These are phyloP conservation scores for Trichomonascaceae sp. DNA, from an alignment of 1,139 yeast species.

Conservation along the genomic window DNA sequence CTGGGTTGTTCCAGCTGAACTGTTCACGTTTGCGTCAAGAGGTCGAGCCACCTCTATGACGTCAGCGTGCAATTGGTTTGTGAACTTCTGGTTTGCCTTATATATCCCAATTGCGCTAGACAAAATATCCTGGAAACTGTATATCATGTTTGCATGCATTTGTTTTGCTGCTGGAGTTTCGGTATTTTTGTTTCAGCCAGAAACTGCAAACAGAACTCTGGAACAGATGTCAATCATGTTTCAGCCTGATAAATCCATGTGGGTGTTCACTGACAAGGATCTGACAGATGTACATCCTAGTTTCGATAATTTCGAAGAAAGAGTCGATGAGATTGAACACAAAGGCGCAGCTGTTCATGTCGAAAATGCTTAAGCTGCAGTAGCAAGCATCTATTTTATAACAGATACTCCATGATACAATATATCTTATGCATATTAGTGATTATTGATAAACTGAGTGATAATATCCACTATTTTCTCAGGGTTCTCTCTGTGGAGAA, in stretches of 20 bases:
- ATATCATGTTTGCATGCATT: constrained; percentile 65
- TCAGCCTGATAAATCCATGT: constrained; percentile 19
- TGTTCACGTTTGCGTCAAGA: constrained; percentile 55
- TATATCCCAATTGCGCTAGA: constrained; percentile 49
- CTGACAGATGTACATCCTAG: constrained; percentile 14
- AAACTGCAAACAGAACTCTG: constrained; percentile 67
- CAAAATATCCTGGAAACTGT: constrained; percentile 50
- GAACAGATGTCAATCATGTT: constrained; percentile 62
- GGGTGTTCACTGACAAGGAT: constrained; percentile 18
- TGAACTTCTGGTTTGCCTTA: constrained; percentile 75
- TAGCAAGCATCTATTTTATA: neutral
- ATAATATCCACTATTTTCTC: constrained; percentile 14
- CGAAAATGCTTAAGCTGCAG: neutral
- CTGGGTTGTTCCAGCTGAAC: constrained; percentile 52
- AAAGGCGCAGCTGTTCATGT: neutral
- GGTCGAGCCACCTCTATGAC: constrained; percentile 49
- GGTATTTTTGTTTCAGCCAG: constrained; percentile 57
- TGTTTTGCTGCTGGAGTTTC: constrained; percentile 49
- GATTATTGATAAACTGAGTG: constrained; percentile 6
- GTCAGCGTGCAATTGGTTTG: constrained; percentile 74
- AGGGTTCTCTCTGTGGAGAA: constrained; percentile 27
- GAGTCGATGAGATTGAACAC: neutral
- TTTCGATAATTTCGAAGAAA: neutral
- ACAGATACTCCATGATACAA: neutral
- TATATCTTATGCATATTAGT: neutral